Percentiles rank a stretch among this genome's conserved stretches.
These are phyloP conservation scores for Hansenula sp. DNA, from an alignment of 1,139 yeast species.

Conservation along the genomic window DNA sequence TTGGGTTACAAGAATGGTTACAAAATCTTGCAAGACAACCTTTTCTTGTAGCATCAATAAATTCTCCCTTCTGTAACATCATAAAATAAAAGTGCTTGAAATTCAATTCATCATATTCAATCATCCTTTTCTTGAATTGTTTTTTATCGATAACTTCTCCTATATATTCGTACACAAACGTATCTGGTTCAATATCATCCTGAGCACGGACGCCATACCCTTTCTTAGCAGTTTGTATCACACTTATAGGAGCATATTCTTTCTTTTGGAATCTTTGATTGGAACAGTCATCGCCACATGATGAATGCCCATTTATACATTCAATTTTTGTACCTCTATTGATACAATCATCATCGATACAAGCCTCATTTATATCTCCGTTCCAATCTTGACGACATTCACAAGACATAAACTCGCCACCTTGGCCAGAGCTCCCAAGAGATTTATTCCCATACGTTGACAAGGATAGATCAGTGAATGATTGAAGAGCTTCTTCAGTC, in stretches of 20 bases:
- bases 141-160: constrained; percentile 89
- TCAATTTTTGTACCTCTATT: constrained; percentile 90
- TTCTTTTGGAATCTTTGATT: constrained; percentile 83
- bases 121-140: constrained; percentile 68
- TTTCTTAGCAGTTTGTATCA: constrained; percentile 75
- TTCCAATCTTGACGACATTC: constrained; percentile 54
- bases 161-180: constrained; percentile 83
- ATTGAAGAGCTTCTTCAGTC: constrained; percentile 64
- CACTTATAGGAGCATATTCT: constrained; percentile 69
- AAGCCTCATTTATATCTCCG: constrained; percentile 56
- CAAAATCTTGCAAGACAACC: constrained; percentile 90
- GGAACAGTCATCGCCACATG: constrained; percentile 76
- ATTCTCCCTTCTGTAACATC: constrained; percentile 94
- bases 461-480: constrained; percentile 52
- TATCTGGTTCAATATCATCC: constrained; percentile 49
- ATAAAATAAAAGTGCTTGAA: constrained; percentile 89
- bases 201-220: constrained; percentile 89
- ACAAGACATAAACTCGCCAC: constrained; percentile 78
- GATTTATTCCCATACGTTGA: constrained; percentile 59
- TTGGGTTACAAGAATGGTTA: constrained; percentile 93
- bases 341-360: constrained; percentile 87
- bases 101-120: constrained; percentile 65
- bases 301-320: constrained; percentile 68
- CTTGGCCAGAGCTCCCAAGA: constrained; percentile 67
- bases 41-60: constrained; percentile 87